Conservation (phyloP, 2,329 filamentous ascomycete species). For the Cladosporium sp. region DNA sequence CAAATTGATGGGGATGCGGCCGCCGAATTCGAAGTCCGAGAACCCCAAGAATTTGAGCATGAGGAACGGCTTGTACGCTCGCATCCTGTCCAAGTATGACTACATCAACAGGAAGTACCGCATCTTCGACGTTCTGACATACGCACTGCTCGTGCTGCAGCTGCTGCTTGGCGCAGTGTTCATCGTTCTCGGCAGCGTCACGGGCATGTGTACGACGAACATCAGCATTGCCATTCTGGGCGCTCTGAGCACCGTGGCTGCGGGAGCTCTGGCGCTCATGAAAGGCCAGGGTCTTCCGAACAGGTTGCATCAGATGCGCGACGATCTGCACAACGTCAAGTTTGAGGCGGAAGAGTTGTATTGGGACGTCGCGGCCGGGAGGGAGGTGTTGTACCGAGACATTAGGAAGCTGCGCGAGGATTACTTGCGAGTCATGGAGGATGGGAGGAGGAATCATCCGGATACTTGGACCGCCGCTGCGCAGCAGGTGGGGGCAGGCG, state of each 20-base stretch:
- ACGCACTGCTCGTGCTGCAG: constrained; percentile 30
- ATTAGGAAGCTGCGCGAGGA: constrained; percentile 32
- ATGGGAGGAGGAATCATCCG: constrained; percentile 32
- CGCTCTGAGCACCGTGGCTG: constrained; percentile 32
- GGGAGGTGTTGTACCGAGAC: constrained; percentile 28
- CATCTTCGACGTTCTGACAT: constrained; percentile 28
- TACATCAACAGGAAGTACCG: constrained; percentile 27
- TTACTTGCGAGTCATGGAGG: constrained; percentile 30
- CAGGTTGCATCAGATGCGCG: constrained; percentile 30
- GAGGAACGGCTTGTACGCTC: constrained; percentile 26
- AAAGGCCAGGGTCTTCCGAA: constrained; percentile 35
- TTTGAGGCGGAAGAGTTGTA: constrained; percentile 35
- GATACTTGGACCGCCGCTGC: constrained; percentile 29
- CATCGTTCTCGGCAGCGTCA: constrained; percentile 32
- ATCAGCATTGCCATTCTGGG: constrained; percentile 30
- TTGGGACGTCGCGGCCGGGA: constrained; percentile 31
- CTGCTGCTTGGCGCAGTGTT: constrained; percentile 33
- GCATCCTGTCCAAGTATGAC: constrained; percentile 17
- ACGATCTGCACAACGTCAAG: constrained; percentile 29
- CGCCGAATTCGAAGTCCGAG: constrained; percentile 17
- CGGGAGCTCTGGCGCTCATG: constrained; percentile 31
- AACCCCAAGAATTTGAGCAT: constrained; percentile 25
- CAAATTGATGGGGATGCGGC: constrained; percentile 29
- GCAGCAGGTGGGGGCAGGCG: constrained; percentile 1
- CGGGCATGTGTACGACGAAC: constrained; percentile 23